Evolutionary conservation across 1,139 yeast genomes (phyloP), one percentile per base, ranked within the genome.

Genomic region (Sugiyamaella castrensis): DNA sequence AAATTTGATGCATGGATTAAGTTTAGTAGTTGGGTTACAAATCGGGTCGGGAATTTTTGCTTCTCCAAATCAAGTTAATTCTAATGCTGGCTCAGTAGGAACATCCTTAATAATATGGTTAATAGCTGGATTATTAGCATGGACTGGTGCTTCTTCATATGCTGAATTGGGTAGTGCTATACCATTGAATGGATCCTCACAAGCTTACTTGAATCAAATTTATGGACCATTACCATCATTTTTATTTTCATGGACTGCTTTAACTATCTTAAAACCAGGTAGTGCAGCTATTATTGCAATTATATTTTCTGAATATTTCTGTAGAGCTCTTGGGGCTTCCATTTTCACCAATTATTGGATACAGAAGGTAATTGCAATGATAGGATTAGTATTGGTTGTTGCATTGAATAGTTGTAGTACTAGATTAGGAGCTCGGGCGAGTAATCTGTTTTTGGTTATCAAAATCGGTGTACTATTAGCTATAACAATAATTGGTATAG

Each of bases 41-140:
- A 68, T 71, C 34, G 75, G 75, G 10, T 71, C 75, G 5, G 75
- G 75, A 4, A 71, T 71, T 35, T 71, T 72, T 51, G 69, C 75
- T 26, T 70, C 74, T 9, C 75, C 75, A 1, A 68, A 71, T 36
- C 67, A 67, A 47, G 66, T 71, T 24, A 66, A 67, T 49, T 52
- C 62, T 9, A 64, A 63, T 42, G 68, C 72, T 0, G 73, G 73
- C 9, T 70, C 74, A 1, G 68, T 67, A 1, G 74, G 71, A 1
- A 64, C 68, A 9, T 64, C 74, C 5, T 55, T 71, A 12, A 42
- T 68, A 2, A 67, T 71, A 4, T 71, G 75, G 75, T 46, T 63
- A 0, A 57, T 65, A 2, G 69, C 74, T 5, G 75, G 75, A 1
- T 51, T 69, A 31, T 58, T 71, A 13, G 74, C 74, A 2, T 72